phyloP scores from a whole-genome alignment of 2,329 filamentous ascomycete species.

The Cercospora zeae-maydis region DNA sequence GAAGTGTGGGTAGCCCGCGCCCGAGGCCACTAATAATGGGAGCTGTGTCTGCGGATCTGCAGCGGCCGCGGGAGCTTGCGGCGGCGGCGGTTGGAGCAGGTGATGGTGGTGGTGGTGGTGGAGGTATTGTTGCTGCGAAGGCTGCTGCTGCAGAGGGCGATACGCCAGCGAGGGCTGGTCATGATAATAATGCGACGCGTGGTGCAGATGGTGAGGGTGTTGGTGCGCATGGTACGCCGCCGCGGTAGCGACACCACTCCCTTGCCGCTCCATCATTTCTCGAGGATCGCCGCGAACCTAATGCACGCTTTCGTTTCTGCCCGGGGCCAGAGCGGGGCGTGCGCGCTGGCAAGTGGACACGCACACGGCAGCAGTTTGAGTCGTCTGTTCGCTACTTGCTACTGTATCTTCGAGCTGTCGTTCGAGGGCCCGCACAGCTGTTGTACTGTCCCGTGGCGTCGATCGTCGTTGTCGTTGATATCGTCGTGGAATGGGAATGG shows the following conservation, averaged over 20 bases:
- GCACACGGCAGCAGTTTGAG: neutral
- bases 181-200: slow-evolving; percentile 30
- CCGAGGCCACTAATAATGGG: slow-evolving; percentile 25
- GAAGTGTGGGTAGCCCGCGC: slow-evolving; percentile 27
- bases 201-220: slow-evolving; percentile 15
- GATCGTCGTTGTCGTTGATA: slow-evolving; percentile 5
- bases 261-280: slow-evolving; percentile 30
- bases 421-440: neutral
- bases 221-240: slow-evolving; percentile 20
- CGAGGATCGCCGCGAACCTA: slow-evolving; percentile 10
- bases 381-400: neutral
- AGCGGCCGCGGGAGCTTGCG: slow-evolving; percentile 5
- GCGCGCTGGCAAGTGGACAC: slow-evolving; percentile 14
- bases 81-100: slow-evolving; percentile 13
- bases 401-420: neutral
- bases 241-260: slow-evolving; percentile 26
- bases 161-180: slow-evolving; percentile 38
- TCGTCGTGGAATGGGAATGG: slow-evolving; percentile 8
- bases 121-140: slow-evolving; percentile 34
- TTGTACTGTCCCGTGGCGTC: slow-evolving; percentile 18
- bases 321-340: slow-evolving; percentile 30
- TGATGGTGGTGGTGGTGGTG: slow-evolving; percentile 20
- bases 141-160: slow-evolving; percentile 38
- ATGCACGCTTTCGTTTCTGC: slow-evolving; percentile 23
- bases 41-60: slow-evolving; percentile 25